A percentile compares a stretch with the other conserved stretches of the same genome.
Evolutionary conservation across 1,139 yeast genomes (phyloP).

Genomic region (Wickerhamiella pararugosa): DNA sequence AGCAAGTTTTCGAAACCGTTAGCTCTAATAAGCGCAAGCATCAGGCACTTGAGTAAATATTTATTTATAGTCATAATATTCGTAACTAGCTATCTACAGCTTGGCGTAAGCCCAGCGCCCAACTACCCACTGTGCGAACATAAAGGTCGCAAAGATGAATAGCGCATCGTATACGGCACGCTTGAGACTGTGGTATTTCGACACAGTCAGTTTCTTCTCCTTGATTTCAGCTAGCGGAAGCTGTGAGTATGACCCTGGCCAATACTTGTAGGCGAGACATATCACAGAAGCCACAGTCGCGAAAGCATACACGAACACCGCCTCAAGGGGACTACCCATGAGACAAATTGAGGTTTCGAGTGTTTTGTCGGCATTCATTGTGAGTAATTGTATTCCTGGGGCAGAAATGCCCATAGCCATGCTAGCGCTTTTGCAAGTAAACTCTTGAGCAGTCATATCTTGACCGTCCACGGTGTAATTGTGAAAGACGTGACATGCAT

Average conservation of each 20-base stretch:
- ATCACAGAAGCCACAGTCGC: slow-evolving; percentile 15
- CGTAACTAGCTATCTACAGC: background rate
- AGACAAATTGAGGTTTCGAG: slow-evolving; percentile 47
- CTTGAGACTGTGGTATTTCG: background rate
- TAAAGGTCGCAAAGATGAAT: background rate
- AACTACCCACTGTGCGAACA: slow-evolving; percentile 1
- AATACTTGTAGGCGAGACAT: background rate
- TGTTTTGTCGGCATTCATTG: slow-evolving; percentile 30
- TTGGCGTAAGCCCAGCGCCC: slow-evolving; percentile 2
- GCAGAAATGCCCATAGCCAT: slow-evolving; percentile 80
- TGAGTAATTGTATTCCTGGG: slow-evolving; percentile 77
- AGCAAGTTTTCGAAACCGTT: too few species aligned
- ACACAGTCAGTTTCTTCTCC: background rate
- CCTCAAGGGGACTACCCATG: slow-evolving; percentile 52
- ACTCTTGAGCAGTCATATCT: slow-evolving; percentile 43
- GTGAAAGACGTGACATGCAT: slow-evolving; percentile 71
- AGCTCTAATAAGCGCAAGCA: too few species aligned
- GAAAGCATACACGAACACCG: slow-evolving; percentile 25
- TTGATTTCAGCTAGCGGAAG: slow-evolving; percentile 5
- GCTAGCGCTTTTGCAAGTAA: slow-evolving; percentile 75
- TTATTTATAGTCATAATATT: too few species aligned
- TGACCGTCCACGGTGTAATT: slow-evolving; percentile 17
- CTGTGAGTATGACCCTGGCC: background rate
- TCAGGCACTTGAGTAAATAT: too few species aligned
- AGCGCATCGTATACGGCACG: background rate